Evolutionary conservation across 2,329 filamentous ascomycete genomes (phyloP).

Genomic region (Clarireedia hainanense): DNA sequence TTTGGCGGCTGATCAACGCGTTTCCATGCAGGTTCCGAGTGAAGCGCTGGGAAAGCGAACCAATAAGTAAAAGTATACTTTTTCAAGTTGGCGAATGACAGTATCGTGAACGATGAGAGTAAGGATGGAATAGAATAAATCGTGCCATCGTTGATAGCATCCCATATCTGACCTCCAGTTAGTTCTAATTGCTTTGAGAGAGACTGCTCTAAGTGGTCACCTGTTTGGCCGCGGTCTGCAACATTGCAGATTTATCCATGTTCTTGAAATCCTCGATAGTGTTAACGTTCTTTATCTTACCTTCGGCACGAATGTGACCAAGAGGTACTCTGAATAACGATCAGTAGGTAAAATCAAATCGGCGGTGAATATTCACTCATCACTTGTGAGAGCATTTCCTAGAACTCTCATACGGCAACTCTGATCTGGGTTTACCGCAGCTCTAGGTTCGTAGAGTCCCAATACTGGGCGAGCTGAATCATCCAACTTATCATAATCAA

Average conservation of each 20-base stretch:
- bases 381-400: conserved; percentile 74
- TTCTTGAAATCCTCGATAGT: conserved; percentile 90
- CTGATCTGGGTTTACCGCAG: conserved; percentile 60
- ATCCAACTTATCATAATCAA: conserved; percentile 94
- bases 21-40: conserved; percentile 80
- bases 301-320: conserved; percentile 74
- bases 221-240: conserved; percentile 71
- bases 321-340: conserved; percentile 49
- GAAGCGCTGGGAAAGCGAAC: conserved; percentile 91
- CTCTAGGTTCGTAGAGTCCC: conserved; percentile 80
- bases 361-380: conserved; percentile 54
- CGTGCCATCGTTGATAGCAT: conserved; percentile 91
- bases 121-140: conserved; percentile 94
- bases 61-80: conserved; percentile 98
- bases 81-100: conserved; percentile 93
- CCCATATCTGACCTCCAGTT: conserved; percentile 68
- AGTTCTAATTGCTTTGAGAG: conserved; percentile 10
- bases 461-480: conserved; percentile 82
- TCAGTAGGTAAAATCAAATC: conserved; percentile 6
- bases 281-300: conserved; percentile 92
- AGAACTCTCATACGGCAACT: conserved; percentile 88
- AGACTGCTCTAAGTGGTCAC: conserved; percentile 37
- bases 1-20: conserved; percentile 41
- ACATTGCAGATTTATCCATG: conserved; percentile 68
- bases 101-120: conserved; percentile 77